These are phyloP conservation scores for Saccharomyces hybrid DNA, from an alignment of 1,139 yeast genomes.

Conservation along the genomic window DNA sequence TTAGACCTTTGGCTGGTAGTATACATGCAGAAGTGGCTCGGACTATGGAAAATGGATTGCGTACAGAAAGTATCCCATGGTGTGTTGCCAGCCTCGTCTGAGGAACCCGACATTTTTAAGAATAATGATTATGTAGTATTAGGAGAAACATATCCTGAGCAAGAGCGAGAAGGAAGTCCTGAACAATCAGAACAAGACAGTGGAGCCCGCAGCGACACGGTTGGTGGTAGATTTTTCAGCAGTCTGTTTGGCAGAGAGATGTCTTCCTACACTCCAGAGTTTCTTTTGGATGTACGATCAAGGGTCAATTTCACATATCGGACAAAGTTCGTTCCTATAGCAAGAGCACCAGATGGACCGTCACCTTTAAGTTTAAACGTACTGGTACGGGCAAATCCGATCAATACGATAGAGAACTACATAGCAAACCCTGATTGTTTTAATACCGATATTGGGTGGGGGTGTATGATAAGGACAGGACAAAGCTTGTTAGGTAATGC, in stretches of 20 bases:
- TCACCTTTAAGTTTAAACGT: slow-evolving; percentile 60
- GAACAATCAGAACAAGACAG: slow-evolving; percentile 1
- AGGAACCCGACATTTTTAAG: neutral
- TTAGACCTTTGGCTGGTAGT: neutral
- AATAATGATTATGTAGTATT: slow-evolving; percentile 8
- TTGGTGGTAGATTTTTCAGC: slow-evolving; percentile 4
- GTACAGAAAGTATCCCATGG: slow-evolving; percentile 36
- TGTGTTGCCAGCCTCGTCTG: neutral
- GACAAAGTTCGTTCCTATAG: slow-evolving; percentile 68
- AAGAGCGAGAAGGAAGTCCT: slow-evolving; percentile 5
- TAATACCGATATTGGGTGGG: slow-evolving; percentile 96
- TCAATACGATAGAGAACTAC: slow-evolving; percentile 26
- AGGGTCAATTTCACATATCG: slow-evolving; percentile 76
- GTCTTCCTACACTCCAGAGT: neutral
- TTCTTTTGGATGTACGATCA: slow-evolving; percentile 42
- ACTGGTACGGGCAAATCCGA: slow-evolving; percentile 34
- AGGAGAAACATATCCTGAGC: slow-evolving; percentile 11
- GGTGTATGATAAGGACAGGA: slow-evolving; percentile 95
- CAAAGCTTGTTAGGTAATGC: slow-evolving; percentile 87
- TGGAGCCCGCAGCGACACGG: neutral
- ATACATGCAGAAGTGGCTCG: neutral
- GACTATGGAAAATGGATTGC: slow-evolving; percentile 13
- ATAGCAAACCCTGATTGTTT: slow-evolving; percentile 43
- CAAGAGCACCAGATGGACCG: slow-evolving; percentile 60
- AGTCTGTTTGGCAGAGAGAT: slow-evolving; percentile 1